phyloP scores from a whole-genome alignment of 2,329 filamentous ascomycete species.

The Escovopsis sp. region DNA sequence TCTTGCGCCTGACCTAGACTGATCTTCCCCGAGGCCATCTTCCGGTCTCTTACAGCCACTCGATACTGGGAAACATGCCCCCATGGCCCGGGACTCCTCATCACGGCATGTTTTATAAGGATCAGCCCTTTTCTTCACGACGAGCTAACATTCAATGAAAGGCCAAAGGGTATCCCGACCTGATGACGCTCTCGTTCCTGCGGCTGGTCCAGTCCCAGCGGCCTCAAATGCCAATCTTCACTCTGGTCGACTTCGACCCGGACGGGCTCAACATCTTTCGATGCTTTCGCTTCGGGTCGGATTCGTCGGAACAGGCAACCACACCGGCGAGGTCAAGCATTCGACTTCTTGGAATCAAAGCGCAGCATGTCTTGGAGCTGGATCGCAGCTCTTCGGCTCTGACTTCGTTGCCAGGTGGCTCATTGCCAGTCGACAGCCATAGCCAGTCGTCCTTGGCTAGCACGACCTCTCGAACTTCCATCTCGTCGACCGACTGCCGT shows the following conservation, averaged over 20 bases:
- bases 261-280: slow-evolving; percentile 60
- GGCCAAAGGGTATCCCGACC: slow-evolving; percentile 73
- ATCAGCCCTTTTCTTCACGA: no score
- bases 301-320: slow-evolving; percentile 43
- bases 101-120: slow-evolving; percentile 39
- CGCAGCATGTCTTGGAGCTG: slow-evolving; percentile 22
- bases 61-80: slow-evolving; percentile 36
- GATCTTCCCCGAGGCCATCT: slow-evolving; percentile 45
- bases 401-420: neutral
- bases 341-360: slow-evolving; percentile 49
- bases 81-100: slow-evolving; percentile 43
- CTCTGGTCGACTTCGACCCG: slow-evolving; percentile 61
- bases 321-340: slow-evolving; percentile 34
- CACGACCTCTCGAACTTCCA: slow-evolving; percentile 4
- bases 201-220: slow-evolving; percentile 31
- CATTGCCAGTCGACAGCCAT: neutral
- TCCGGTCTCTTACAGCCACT: slow-evolving; percentile 48
- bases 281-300: slow-evolving; percentile 61
- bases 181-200: slow-evolving; percentile 53
- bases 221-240: slow-evolving; percentile 42
- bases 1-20: slow-evolving; percentile 4
- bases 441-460: slow-evolving; percentile 5
- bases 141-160: slow-evolving; percentile 16
- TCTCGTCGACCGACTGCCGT: slow-evolving; percentile 14
- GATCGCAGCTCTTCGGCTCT: neutral